Evolutionary conservation across 306 rosid species (phyloP), one percentile per base, ranked within the genome.

Genomic region (Inga laurina): DNA sequence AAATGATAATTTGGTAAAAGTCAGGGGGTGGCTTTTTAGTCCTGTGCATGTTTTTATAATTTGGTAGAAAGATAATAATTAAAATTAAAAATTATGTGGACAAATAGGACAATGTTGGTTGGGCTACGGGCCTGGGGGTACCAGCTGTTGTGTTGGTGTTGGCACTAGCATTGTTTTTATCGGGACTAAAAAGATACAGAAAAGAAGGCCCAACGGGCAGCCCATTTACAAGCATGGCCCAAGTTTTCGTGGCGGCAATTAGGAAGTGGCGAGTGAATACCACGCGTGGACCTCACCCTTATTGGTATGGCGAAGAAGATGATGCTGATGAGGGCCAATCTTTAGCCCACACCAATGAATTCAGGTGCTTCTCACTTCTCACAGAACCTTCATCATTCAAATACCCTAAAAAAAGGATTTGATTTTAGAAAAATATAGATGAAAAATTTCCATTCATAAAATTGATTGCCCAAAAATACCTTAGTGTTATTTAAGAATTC

Each of bases 91-190:
- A 30, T 37, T 69, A 9, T 39, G 24, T 44, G 15, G 15, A 14
- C 2, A 39, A 48, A 48, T 68, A 94, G 97, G 95, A 92, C 80
- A 92, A 92, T 72, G 84, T 88, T 46, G 89, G 98, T 84, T 92
- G 97, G 97, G 90, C 84, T 3, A 78, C 86, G 68, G 93, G 95
- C 19, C 76, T 91, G 13, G 91, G 94, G 44, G 83, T 90, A 43
- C 77, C 90, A 72, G 88, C 84, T 37, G 92, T 79, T 10, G 93
- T 91, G 32, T 34, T 92, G 84, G 94, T 81, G 4, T 71, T 83
- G 73, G 92, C 95, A 32, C 49, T 94, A 27, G 70, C 70, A 13
- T 35, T 86, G 35, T 91, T 92, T 80, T 10, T 93, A 48, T 14
- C 82, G 13, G 98, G 98, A 76, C 80, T 81, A 24, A 88, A 71